Base-by-base conservation (phyloP, 164 flowering plant genomes). In the Brasenia schreberi region DNA sequence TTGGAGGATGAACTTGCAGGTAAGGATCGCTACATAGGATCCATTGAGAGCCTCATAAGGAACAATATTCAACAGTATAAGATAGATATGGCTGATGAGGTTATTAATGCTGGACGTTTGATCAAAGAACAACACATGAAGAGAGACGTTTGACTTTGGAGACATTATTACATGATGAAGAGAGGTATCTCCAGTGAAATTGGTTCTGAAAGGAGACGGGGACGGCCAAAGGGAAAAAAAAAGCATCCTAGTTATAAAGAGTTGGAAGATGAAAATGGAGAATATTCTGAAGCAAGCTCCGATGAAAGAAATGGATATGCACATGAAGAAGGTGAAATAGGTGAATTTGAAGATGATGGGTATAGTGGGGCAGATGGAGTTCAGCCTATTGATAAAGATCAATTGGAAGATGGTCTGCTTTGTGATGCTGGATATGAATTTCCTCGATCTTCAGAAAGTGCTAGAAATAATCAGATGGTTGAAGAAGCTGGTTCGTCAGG, bases 31-130 rank as follows among this genome's bases (percentile, higher is more conserved):
- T 95, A 90, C 76, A 80, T 90, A 60, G 99, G 97, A 60, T 90
- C 99, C n/a, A 95, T 95, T 72, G 99, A 95, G 82, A 80, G 97
- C 72, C 87, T 95, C 45, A 90, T 95, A 66, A 79, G 99, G 66
- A 95, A 89, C 73, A 95, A 95, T 66, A 95, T 95, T 74, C 99
- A 95, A 64, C 99, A 95, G 64, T 95, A 95, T 76, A 95, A 95
- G 81, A 95, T 95, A 69, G 99, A 95, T 71, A 95, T 95, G 99
- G 99, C 99, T 33, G 99, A 95, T 82, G 99, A 95, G 76, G 99
- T 95, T 43, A 95, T 95, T 69, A 95, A 95, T 85, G 99, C 99
- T 64, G 99, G 99, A 43, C 92, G 99, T 92, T 95, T 85, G 99
- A 95, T 75, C 99, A 95, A 76, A 85, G 99, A 71, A 92, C 99